Conservation (phyloP, 495 filamentous ascomycete species). For the Polyplosphaeria fusca region DNA sequence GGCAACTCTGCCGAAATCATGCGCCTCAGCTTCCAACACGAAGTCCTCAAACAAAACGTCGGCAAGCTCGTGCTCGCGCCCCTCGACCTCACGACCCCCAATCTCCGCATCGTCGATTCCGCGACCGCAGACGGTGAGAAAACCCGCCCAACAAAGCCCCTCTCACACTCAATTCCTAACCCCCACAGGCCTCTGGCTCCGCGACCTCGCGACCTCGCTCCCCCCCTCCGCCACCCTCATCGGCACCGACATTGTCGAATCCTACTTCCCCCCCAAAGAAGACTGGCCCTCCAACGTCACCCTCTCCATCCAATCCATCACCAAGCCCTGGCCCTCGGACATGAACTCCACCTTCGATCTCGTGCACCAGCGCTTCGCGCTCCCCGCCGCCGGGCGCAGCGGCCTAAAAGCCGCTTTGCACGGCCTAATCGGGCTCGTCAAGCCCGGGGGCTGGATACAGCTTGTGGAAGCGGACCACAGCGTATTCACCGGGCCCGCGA, state of each 20-base stretch:
- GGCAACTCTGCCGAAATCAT: not conserved
- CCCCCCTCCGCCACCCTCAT: not conserved
- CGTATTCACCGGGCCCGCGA: conserved; percentile 2
- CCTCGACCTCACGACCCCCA: not conserved
- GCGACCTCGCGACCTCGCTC: not conserved
- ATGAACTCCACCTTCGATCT: conserved; percentile 8
- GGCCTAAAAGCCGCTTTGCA: not conserved
- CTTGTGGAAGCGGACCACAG: conserved; percentile 11
- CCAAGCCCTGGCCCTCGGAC: conserved; percentile 5
- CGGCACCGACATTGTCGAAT: conserved; percentile 14
- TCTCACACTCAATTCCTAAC: not conserved
- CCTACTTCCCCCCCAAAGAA: conserved; percentile 4
- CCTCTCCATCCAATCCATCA: conserved; percentile 8
- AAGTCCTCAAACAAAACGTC: conserved; percentile 1
- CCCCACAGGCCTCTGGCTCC: conserved; percentile 4
- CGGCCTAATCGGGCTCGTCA: conserved; percentile 7
- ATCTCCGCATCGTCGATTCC: conserved; percentile 1
- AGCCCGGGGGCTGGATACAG: conserved; percentile 20
- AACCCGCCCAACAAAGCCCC: not conserved
- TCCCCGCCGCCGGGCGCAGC: not conserved
- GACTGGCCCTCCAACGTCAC: not conserved
- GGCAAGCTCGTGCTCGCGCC: conserved; percentile 1
- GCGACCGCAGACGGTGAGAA: conserved; percentile 4
- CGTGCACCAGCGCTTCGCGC: conserved; percentile 14
- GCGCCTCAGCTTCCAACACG: conserved; percentile 9